Evolutionary conservation across 352 stramenopile genomes (phyloP), one percentile per base, ranked within the genome.

Genomic region (Pythium rishiriense): DNA sequence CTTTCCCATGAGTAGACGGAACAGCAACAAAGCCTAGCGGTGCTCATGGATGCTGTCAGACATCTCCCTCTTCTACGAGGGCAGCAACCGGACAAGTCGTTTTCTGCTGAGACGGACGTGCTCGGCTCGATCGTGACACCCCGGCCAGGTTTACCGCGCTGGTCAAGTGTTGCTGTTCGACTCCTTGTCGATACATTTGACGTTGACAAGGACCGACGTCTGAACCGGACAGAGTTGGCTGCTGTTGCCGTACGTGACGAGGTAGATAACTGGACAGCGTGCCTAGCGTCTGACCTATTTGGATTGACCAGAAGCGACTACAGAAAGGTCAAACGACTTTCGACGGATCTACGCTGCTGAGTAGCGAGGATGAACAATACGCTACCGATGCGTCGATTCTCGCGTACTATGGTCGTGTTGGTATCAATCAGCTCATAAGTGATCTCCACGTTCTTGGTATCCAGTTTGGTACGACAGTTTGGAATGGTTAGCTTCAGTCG

Each of bases 21-120:
- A 49, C 85, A 83, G 29, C 74, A 87, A 48, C 59, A 87, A 33
- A 72, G 59, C 12, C 71, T 90, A 11, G 70, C 83, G 25, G 76
- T 84, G 25, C 62, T 87, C 15, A 46, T 58, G 7, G 28, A 71
- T 0, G 60, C 83, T 60, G 65, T 85, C 22, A 66, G 74, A 22
- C 62, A 62, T 33, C 68, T 89, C 0, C 61, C 61, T 17, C 42
- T 55, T 19, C 50, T 67, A 28, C 74, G 42, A 26, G 33, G 10
- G 12, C n/a, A 5, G 15, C 2, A 7, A 25, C 45, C 37, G 19
- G 33, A 57, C 28, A 53, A 26, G 15, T 25, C 21, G 0, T 29
- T 25, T 5, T 19, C 45, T 17, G n/a, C 33, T 14, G 17, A 3
- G 3, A 39, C 11, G 33, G 3, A 3, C 33, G 17, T 14, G 10